Base-by-base conservation (phyloP, 345 rosid species). In the Euphorbia tirucalli region DNA sequence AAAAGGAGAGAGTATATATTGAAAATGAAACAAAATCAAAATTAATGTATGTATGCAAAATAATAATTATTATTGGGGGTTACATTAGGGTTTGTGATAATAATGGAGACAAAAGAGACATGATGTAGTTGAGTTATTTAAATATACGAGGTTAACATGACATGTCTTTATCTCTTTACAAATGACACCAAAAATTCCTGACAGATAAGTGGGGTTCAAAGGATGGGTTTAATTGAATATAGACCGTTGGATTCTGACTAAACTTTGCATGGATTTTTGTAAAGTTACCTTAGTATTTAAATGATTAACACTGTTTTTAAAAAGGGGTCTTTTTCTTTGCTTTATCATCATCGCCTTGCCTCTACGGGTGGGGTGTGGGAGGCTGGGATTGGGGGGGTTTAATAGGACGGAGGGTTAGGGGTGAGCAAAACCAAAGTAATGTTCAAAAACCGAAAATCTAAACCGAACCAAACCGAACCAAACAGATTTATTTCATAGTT, bases 121-220 rank as follows among this genome's bases (percentile, higher is more conserved):
- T 13, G 5, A 4, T 62, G 39, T 25, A 43, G 49, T 56, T 65
- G 24, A 32, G 5, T 41, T 25, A 21, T 61, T 57, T n/a, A n/a
- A n/a, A n/a, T 37, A 31, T 57, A 31, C 65, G 66, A 73, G 66
- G 76, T 28, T 27, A 61, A 22, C 59, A 57, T 44, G 71, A 21
- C 24, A 32, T 30, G 71, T 73, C 60, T 6, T 44, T 44, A 31
- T 73, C 65, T 11, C 14, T 41, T 68, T 37, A 0, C 52, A 22
- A 7, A 13, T 22, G 56, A 70, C 2, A 31, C 18, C 54, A 65
- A 65, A 50, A 64, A 54, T 72, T 55, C 70, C 70, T 28, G 65
- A 72, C 75, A 65, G n/a, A n/a, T n/a, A n/a, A n/a, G n/a, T n/a
- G n/a, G n/a, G n/a, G n/a, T 41, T 2, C 4, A 18, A 54, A 37